A percentile compares a stretch with the other conserved stretches of the same genome.
Conservation (phyloP, 1,284 basidiomycete species). For the Cryptococcus sp. region DNA sequence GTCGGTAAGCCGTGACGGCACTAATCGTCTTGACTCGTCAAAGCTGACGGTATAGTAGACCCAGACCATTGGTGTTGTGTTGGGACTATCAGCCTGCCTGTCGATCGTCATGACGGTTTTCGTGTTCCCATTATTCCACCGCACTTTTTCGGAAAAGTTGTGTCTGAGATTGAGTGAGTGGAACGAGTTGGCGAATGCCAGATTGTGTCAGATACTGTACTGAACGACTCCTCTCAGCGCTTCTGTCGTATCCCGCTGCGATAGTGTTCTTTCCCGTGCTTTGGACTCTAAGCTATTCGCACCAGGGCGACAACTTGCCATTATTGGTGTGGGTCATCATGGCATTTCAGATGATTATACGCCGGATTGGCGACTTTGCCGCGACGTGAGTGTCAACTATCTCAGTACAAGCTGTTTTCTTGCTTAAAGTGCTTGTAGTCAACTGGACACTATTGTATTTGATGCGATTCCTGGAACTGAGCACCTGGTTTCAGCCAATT, state of each 20-base stretch:
- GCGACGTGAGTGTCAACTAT: constrained; percentile 26
- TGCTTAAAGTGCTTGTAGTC: constrained; percentile 6
- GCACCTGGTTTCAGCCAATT: constrained; percentile 43
- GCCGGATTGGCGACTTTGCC: constrained; percentile 40
- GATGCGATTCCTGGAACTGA: constrained; percentile 41
- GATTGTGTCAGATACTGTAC: not conserved
- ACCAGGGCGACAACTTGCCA: constrained; percentile 6
- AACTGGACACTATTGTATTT: constrained; percentile 39
- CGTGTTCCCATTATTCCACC: constrained; percentile 38
- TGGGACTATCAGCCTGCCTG: constrained; percentile 34
- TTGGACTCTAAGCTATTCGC: constrained; percentile 28
- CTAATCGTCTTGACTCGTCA: not conserved
- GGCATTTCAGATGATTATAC: constrained; percentile 34
- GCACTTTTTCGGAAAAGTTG: constrained; percentile 22
- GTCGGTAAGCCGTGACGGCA: constrained; percentile 19
- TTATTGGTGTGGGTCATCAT: constrained; percentile 21
- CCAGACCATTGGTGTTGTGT: constrained; percentile 35
- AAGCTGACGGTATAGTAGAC: constrained; percentile 22
- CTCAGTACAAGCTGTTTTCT: not conserved
- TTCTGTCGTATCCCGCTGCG: constrained; percentile 32
- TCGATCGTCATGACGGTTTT: constrained; percentile 43
- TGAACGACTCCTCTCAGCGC: constrained; percentile 17
- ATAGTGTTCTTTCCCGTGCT: constrained; percentile 37
- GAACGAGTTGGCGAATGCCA: not conserved
- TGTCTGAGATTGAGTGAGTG: constrained; percentile 26